phyloP scores from a whole-genome alignment of 805 yeast genomes.

The Kuraishia borneana region DNA sequence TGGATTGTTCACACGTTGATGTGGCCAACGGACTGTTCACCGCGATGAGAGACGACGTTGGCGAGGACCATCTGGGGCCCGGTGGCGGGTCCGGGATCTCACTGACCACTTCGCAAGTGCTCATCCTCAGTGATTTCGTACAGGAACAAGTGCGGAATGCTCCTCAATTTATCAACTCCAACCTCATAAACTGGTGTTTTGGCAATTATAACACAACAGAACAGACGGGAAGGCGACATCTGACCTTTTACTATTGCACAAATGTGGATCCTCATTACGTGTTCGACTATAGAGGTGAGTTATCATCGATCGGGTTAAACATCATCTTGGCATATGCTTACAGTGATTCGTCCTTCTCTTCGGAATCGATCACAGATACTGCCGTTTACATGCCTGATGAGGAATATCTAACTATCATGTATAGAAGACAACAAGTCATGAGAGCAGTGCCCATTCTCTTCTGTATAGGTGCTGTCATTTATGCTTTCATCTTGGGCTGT shows the following conservation, averaged over 20 bases:
- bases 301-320: conserved; percentile 27
- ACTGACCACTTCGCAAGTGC: conserved; percentile 38
- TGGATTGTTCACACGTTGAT: conserved; percentile 41
- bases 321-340: conserved; percentile 39
- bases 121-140: conserved; percentile 32
- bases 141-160: conserved; percentile 31
- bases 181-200: conserved; percentile 33
- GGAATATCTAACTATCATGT: conserved; percentile 11
- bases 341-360: conserved; percentile 8
- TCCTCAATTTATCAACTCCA: conserved; percentile 34
- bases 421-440: conserved; percentile 9
- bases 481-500: conserved; percentile 17
- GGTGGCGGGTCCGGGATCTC: conserved; percentile 9
- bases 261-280: conserved; percentile 11
- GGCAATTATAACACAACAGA: conserved; percentile 22
- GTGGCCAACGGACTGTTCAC: conserved; percentile 42
- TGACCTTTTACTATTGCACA: conserved; percentile 8
- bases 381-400: conserved; percentile 13
- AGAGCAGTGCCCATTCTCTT: conserved; percentile 19
- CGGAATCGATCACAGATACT: conserved; percentile 4
- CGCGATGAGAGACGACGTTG: conserved; percentile 20
- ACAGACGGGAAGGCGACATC: conserved; percentile 2
- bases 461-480: conserved; percentile 17
- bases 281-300: conserved; percentile 33
- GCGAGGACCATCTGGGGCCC: conserved; percentile 10